Conservation (phyloP, 2,329 filamentous ascomycete species). For the Phyllosticta paracitricarpa region DNA sequence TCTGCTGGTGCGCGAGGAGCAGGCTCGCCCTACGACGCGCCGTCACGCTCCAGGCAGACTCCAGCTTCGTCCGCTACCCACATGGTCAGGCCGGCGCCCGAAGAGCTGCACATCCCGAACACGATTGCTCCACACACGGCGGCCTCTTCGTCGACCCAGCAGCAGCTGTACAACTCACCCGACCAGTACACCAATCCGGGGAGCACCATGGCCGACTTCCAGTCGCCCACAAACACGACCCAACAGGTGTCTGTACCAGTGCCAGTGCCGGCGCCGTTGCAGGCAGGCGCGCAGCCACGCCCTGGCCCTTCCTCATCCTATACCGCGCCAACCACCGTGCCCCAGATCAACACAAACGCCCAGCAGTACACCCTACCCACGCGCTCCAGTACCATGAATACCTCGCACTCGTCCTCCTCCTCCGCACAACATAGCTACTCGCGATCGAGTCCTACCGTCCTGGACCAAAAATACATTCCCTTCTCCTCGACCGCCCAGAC, state of each 20-base stretch:
- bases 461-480: slow-evolving; percentile 53
- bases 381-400: slow-evolving; percentile 54
- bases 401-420: slow-evolving; percentile 32
- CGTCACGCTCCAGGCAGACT: slow-evolving; percentile 31
- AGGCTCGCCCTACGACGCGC: slow-evolving; percentile 39
- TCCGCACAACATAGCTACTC: slow-evolving; percentile 51
- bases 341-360: slow-evolving; percentile 40
- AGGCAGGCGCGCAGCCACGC: slow-evolving; percentile 40
- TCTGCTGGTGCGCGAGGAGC: slow-evolving; percentile 19
- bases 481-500: slow-evolving; percentile 56
- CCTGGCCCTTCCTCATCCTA: slow-evolving; percentile 44
- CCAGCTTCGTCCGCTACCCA: slow-evolving; percentile 30
- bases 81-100: slow-evolving; percentile 31
- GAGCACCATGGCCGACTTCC: slow-evolving; percentile 18
- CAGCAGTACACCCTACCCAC: slow-evolving; percentile 55
- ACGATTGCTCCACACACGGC: slow-evolving; percentile 29
- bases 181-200: slow-evolving; percentile 37
- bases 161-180: slow-evolving; percentile 40
- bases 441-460: slow-evolving; percentile 66
- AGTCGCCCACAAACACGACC: slow-evolving; percentile 22
- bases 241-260: slow-evolving; percentile 37
- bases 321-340: slow-evolving; percentile 47
- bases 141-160: slow-evolving; percentile 18
- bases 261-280: slow-evolving; percentile 46
- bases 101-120: slow-evolving; percentile 46